These are phyloP conservation scores for Urostyla sp. DNA, from an alignment of 73 alveolate species.

Conservation along the genomic window DNA sequence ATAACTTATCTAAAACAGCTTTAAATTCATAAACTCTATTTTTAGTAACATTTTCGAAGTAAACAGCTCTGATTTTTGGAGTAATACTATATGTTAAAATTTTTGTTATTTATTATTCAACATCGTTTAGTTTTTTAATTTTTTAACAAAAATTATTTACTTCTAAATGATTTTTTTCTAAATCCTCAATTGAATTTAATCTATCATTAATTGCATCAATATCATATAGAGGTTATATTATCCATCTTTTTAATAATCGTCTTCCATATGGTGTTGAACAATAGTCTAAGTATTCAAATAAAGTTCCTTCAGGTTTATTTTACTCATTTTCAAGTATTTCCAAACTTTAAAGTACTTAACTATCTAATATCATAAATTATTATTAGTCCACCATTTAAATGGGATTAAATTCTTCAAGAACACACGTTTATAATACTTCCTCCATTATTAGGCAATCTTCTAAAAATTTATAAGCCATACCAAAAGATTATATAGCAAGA, in stretches of 20 bases:
- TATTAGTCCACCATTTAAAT: background rate
- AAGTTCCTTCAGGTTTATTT: conserved; percentile 49
- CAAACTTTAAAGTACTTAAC: conserved; percentile 78
- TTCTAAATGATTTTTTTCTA: conserved; percentile 35
- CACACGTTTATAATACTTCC: background rate
- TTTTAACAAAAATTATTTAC: conserved; percentile 62
- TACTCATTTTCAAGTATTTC: conserved; percentile 64
- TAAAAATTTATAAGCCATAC: conserved; percentile 6
- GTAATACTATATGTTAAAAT: conserved; percentile 75
- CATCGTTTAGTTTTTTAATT: conserved; percentile 64
- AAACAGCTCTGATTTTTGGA: conserved; percentile 62
- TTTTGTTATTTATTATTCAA: conserved; percentile 67
- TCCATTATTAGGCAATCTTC: background rate
- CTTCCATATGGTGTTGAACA: conserved; percentile 80
- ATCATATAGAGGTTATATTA: conserved; percentile 75
- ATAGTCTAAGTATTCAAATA: conserved; percentile 67
- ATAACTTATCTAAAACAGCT: conserved; percentile 59
- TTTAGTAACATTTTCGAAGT: conserved; percentile 69
- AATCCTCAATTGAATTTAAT: conserved; percentile 72
- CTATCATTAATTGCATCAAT: conserved; percentile 74
- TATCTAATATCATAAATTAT: conserved; percentile 80
- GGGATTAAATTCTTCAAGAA: background rate
- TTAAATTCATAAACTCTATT: conserved; percentile 68
- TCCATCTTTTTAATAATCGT: conserved; percentile 80
- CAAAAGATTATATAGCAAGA: conserved; percentile 25